Conservation (phyloP, 495 filamentous ascomycete species). For the Aspergillus avenaceus region DNA sequence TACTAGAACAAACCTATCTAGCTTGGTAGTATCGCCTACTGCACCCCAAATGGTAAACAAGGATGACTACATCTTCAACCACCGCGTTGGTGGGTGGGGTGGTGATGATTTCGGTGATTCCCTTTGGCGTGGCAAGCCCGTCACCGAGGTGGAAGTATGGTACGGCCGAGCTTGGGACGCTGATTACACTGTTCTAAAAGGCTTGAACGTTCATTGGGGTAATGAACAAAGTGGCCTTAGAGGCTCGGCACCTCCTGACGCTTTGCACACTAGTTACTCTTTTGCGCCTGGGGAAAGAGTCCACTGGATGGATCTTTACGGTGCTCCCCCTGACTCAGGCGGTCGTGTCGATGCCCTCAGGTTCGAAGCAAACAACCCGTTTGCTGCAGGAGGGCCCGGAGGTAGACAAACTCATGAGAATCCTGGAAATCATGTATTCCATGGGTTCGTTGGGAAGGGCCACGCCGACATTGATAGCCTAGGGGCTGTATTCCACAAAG, state of each 20-base stretch:
- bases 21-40: background rate
- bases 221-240: background rate
- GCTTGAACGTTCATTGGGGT: background rate
- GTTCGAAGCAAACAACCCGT: background rate
- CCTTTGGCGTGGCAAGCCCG: background rate
- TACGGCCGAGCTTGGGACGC: background rate
- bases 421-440: background rate
- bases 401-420: background rate
- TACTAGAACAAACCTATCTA: too few relatives aligned
- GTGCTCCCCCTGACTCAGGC: background rate
- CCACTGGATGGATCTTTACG: background rate
- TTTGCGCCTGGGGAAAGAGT: background rate
- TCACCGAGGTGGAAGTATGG: background rate
- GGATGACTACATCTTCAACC: background rate
- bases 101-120: background rate
- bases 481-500: background rate
- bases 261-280: background rate
- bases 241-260: background rate
- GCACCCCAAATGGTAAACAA: background rate
- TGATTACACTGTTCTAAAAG: background rate
- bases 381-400: background rate
- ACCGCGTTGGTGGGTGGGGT: background rate
- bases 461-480: background rate
- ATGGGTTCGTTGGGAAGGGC: background rate
- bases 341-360: background rate